A percentile compares a stretch with the other conserved stretches of the same genome.
Conservation (phyloP, 441 rosid species). For the Syzygium malaccense region DNA sequence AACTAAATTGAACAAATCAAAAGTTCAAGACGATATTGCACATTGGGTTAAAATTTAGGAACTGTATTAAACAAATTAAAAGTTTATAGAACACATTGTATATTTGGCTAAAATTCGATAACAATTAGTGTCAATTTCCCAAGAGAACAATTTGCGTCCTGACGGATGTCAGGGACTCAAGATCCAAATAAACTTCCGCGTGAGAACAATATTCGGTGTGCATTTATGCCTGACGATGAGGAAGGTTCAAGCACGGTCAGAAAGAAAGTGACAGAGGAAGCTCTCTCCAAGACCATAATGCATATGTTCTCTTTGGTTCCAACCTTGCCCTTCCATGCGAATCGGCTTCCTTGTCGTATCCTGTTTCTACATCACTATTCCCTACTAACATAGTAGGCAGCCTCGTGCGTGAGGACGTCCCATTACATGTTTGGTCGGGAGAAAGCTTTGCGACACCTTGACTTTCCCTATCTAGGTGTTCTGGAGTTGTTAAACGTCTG, state of each 20-base stretch:
- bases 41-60: fast-evolving
- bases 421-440: not conserved
- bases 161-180: not conserved
- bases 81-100: fast-evolving
- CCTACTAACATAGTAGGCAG: not conserved
- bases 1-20: no score
- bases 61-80: no score
- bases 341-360: not conserved
- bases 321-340: not conserved
- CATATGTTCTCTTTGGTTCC: not conserved
- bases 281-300: not conserved
- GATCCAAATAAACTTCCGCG: not conserved
- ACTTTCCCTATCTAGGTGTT: not conserved
- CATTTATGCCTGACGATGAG: not conserved
- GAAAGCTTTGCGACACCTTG: not conserved
- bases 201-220: not conserved
- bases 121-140: no score
- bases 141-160: not conserved
- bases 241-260: not conserved
- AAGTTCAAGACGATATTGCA: no score
- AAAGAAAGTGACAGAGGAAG: not conserved
- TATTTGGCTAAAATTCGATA: no score
- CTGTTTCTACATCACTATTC: not conserved
- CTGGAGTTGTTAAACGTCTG: not conserved
- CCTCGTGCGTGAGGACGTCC: not conserved